Percentiles rank a stretch among this genome's conserved stretches.
Conservation (phyloP, 176 grass and related monocot genomes). For the Avena sativa region DNA sequence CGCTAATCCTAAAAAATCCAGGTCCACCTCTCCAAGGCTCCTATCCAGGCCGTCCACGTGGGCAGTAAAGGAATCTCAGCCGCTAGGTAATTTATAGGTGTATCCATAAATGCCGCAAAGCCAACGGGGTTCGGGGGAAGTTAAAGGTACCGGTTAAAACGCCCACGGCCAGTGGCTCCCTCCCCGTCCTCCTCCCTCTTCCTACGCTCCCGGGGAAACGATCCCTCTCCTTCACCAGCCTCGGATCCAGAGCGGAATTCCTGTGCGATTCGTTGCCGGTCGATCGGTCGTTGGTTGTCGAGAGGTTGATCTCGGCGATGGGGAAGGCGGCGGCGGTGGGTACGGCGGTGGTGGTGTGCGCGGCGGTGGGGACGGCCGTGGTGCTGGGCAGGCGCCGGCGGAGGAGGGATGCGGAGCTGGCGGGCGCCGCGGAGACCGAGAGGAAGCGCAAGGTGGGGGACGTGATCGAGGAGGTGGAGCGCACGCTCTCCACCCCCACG, state of each 20-base stretch:
- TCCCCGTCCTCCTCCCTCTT: conserved; percentile 20
- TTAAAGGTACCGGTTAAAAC: conserved; percentile 52
- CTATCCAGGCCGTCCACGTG: not conserved
- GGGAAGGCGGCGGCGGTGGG: conserved; percentile 66
- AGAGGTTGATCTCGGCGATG: conserved; percentile 34
- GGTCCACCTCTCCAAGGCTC: not conserved
- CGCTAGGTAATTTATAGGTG: not conserved
- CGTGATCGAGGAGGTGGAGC: conserved; percentile 80
- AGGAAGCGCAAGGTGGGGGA: conserved; percentile 41
- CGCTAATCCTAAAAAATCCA: not conserved
- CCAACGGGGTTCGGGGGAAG: not conserved
- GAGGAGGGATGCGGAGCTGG: conserved; percentile 36
- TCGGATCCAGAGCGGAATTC: conserved; percentile 43
- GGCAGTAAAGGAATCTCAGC: rapidly evolving
- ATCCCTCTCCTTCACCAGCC: not conserved
- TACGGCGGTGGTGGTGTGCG: conserved; percentile 72
- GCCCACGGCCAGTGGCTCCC: conserved; percentile 37
- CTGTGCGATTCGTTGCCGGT: not conserved
- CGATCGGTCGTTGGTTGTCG: conserved; percentile 1
- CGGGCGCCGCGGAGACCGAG: conserved; percentile 27
- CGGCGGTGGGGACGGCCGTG: conserved; percentile 66
- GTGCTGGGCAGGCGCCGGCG: conserved; percentile 54
- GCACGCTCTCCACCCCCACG: conserved; percentile 68
- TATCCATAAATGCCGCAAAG: conserved; percentile 54
- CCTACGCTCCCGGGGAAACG: conserved; percentile 34